Percentiles rank a stretch among this genome's conserved stretches.
Conservation (phyloP, 2,329 filamentous ascomycete genomes). For the Trichoderma citrinoviride region DNA sequence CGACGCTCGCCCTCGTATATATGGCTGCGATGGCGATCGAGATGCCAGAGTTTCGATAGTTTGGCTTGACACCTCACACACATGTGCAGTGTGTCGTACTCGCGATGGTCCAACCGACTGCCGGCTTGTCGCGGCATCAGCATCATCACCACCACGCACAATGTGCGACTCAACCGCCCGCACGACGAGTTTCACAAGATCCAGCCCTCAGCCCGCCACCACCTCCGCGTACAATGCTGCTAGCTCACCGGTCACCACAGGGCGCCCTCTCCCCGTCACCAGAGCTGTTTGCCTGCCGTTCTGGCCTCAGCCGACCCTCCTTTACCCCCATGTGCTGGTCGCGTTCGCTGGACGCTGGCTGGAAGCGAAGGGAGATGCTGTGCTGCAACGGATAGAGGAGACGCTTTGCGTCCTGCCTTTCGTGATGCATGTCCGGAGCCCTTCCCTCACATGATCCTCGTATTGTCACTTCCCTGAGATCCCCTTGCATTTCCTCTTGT, state of each 20-base stretch:
- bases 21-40: background rate
- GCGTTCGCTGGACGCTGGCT: background rate
- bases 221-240: slow-evolving; percentile 4
- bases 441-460: background rate
- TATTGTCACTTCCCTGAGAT: background rate
- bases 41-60: background rate
- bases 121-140: slow-evolving; percentile 2
- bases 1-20: background rate
- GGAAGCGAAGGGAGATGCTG: background rate
- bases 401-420: background rate
- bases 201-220: slow-evolving; percentile 12
- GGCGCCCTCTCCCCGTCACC: background rate
- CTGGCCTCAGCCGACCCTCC: slow-evolving; percentile 14
- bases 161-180: background rate
- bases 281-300: background rate
- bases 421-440: slow-evolving; percentile 7
- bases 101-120: background rate
- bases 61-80: background rate
- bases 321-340: slow-evolving; percentile 1
- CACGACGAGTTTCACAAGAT: slow-evolving; percentile 7
- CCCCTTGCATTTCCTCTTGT: background rate
- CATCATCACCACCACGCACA: background rate
- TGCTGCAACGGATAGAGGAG: background rate
- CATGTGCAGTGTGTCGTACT: background rate
- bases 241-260: slow-evolving; percentile 10